Conservation (phyloP, 2,329 filamentous ascomycete species). For the Esteya vermicola region DNA sequence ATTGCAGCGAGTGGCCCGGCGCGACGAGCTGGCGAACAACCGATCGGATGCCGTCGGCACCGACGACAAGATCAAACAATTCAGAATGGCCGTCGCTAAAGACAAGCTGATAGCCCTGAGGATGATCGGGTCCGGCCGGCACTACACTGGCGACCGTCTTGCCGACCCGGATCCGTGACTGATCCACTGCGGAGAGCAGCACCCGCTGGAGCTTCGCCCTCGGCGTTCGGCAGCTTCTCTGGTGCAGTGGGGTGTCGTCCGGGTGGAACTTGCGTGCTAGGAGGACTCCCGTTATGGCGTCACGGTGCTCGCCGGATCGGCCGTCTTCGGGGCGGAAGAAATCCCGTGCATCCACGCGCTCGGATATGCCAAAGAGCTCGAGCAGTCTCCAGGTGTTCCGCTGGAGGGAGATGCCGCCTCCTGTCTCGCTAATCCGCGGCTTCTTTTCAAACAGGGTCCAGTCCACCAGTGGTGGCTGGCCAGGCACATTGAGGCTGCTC, state of each 20-base stretch:
- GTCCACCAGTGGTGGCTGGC: conserved; percentile 16
- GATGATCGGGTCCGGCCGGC: conserved; percentile 10
- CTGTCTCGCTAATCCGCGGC: conserved; percentile 18
- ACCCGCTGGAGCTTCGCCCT: conserved; percentile 31
- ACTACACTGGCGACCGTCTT: conserved; percentile 23
- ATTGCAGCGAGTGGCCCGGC: conserved; percentile 26
- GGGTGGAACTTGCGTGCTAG: conserved; percentile 12
- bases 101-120: conserved; percentile 22
- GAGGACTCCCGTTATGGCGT: conserved; percentile 18
- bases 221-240: conserved; percentile 15
- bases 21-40: conserved; percentile 19
- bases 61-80: conserved; percentile 12
- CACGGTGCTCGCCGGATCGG: conserved; percentile 16
- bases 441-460: conserved; percentile 14
- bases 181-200: conserved; percentile 29
- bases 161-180: conserved; percentile 25
- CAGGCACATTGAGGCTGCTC: conserved; percentile 9
- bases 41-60: conserved; percentile 17
- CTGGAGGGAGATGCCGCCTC: conserved; percentile 22
- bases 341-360: conserved; percentile 17
- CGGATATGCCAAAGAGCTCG: conserved; percentile 17
- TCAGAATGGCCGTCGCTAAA: conserved; percentile 26
- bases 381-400: conserved; percentile 21
- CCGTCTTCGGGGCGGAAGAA: conserved; percentile 15
- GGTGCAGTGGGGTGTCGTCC: conserved; percentile 13